Evolutionary conservation across 345 rosid species (phyloP).

Genomic region (Eucalyptus caleyi): DNA sequence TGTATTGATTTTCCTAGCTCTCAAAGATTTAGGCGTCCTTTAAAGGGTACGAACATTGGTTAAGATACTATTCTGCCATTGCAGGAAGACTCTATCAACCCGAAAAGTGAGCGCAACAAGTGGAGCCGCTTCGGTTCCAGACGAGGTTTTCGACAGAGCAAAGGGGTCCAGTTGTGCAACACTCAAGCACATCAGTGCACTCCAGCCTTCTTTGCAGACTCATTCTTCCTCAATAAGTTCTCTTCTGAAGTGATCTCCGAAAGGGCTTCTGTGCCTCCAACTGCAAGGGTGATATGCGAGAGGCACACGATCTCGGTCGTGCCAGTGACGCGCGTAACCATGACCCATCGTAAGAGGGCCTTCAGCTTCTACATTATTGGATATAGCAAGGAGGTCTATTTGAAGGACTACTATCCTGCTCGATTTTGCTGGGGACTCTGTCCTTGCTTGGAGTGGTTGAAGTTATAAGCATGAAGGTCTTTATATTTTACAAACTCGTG

Average conservation of each 20-base stretch:
- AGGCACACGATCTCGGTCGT: conserved; percentile 80
- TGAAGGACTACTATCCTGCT: conserved; percentile 84
- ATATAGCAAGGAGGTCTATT: conserved; percentile 68
- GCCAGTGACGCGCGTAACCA: conserved; percentile 83
- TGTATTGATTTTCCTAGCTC: background rate
- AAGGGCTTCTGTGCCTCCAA: conserved; percentile 54
- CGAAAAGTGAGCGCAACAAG: conserved; percentile 79
- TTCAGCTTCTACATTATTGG: conserved; percentile 93
- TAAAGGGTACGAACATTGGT: background rate
- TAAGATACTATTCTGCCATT: background rate
- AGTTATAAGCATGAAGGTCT: conserved; percentile 11
- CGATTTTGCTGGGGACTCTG: conserved; percentile 94
- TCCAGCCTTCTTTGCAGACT: conserved; percentile 90
- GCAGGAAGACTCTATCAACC: conserved; percentile 75
- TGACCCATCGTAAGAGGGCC: conserved; percentile 56
- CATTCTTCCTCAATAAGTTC: conserved; percentile 79
- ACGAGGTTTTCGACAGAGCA: conserved; percentile 82
- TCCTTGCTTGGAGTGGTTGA: conserved; percentile 91
- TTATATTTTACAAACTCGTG: background rate
- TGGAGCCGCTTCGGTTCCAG: conserved; percentile 95
- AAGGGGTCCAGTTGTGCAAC: conserved; percentile 89
- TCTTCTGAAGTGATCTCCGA: conserved; percentile 83
- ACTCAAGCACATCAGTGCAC: conserved; percentile 90
- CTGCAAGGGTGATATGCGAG: conserved; percentile 83
- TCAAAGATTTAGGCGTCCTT: background rate